Evolutionary conservation across 2,329 filamentous ascomycete species (phyloP), one percentile per base, ranked within the genome.

Genomic region (Lasiodiplodia hormozganensis): DNA sequence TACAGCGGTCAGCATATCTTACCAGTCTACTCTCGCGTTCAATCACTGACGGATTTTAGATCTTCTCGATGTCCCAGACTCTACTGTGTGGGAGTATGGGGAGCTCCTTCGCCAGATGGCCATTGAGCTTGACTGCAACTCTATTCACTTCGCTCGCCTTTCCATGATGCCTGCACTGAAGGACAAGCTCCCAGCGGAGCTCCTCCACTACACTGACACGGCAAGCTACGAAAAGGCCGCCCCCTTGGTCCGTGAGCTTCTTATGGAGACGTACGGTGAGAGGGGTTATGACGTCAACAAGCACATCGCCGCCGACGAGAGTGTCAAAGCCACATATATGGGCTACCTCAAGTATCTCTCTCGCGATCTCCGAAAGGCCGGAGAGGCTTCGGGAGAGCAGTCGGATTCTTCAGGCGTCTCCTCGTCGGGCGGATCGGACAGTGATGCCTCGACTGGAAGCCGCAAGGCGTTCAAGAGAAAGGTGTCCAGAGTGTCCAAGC

Each of bases 81-180:
- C 77, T 2, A 78, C 75, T 2, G 80, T 81, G 1, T 84, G 81
- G 80, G 73, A 75, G 23, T 82, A 82, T 67, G 78, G 80, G 14
- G 74, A 80, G 64, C 71, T 73, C 1, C 70, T 82, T 11, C 77
- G 79, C 56, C 68, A 76, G 14, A 79, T 82, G 74, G 77, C 79
- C 0, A 64, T 71, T 1, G 73, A 78, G 23, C 77, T 76, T 51
- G 74, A 72, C 18, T 76, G 77, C 36, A 71, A 71, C 10, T 72
- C 77, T 64, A 72, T 82, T 65, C 76, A 76, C 64, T 79, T 81
- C 49, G 74, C 78, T 49, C 78, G 79, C 8, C 72, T 83, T 21
- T 68, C 67, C 11, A 56, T 51, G 51, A 68, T 68, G 67, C 67
- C 67, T 2, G 25, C 66, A 1, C 57, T 68, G 18, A 62, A 54